Evolutionary conservation across 2,329 filamentous ascomycete genomes (phyloP).

Genomic region (Cylindrodendrum hubeiense): DNA sequence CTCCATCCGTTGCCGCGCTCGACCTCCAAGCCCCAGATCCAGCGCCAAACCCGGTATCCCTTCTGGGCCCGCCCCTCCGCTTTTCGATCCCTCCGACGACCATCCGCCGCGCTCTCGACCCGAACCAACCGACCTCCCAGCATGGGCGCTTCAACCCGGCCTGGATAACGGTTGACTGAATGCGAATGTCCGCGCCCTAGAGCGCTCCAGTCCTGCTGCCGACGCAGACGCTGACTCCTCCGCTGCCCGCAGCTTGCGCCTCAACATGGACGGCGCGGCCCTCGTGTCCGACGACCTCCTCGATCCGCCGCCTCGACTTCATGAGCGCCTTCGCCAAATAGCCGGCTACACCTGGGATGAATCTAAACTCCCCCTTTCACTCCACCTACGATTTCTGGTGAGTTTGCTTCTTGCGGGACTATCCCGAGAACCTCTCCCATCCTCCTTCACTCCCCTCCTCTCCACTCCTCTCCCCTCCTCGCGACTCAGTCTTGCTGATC

Average conservation of each 20-base stretch:
- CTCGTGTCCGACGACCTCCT: constrained; percentile 66
- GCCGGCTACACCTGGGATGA: constrained; percentile 84
- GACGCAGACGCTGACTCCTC: constrained; percentile 29
- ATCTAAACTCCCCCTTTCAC: constrained; percentile 66
- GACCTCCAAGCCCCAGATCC: constrained; percentile 3
- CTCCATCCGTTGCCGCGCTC: constrained; percentile 13
- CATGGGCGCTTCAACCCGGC: constrained; percentile 48
- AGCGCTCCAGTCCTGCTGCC: constrained; percentile 33
- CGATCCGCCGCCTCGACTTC: constrained; percentile 76
- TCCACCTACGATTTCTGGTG: constrained; percentile 91
- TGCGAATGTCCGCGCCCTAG: constrained; percentile 42
- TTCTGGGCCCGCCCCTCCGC: constrained; percentile 4
- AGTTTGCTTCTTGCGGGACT: constrained; percentile 31
- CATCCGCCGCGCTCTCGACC: constrained; percentile 1
- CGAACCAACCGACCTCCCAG: constrained; percentile 41
- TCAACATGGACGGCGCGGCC: constrained; percentile 65
- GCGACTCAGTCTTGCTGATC: constrained; percentile 30
- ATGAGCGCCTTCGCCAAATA: constrained; percentile 79
- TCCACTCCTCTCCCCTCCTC: neutral
- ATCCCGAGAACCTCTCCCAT: neutral
- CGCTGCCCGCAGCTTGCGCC: constrained; percentile 39
- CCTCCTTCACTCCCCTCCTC: neutral
- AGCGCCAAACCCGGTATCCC: constrained; percentile 1
- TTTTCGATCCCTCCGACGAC: constrained; percentile 5
- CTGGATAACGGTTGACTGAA: constrained; percentile 44